Conservation (phyloP, 2,329 filamentous ascomycete species). For the Nothomitra cinnamomea region DNA sequence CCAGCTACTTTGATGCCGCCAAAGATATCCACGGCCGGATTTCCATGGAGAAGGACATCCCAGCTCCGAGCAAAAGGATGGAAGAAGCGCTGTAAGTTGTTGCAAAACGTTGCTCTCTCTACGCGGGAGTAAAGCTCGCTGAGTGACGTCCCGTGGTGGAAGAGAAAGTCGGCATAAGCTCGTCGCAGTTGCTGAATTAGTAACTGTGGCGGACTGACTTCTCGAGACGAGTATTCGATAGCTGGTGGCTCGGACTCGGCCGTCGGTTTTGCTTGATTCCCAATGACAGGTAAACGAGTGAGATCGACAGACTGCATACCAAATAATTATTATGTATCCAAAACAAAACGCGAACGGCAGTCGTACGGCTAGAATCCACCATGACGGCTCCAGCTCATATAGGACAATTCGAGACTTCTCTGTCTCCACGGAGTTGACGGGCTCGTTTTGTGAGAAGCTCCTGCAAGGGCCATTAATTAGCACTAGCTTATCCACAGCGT, state of each 20-base stretch:
- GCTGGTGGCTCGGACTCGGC: constrained; percentile 20
- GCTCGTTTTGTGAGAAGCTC: constrained; percentile 62
- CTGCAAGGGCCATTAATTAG: constrained; percentile 21
- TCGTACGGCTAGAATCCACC: constrained; percentile 91
- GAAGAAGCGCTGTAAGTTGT: constrained; percentile 67
- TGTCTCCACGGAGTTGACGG: constrained; percentile 78
- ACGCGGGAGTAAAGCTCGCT: constrained; percentile 49
- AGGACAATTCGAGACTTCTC: constrained; percentile 73
- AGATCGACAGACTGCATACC: constrained; percentile 59
- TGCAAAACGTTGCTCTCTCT: constrained; percentile 51
- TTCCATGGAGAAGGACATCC: constrained; percentile 83
- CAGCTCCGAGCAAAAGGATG: constrained; percentile 48
- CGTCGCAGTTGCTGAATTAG: constrained; percentile 66
- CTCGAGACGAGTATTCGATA: constrained; percentile 73
- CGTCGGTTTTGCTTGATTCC: constrained; percentile 22
- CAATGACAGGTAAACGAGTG: constrained; percentile 40
- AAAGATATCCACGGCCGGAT: constrained; percentile 64
- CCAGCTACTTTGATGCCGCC: constrained; percentile 75
- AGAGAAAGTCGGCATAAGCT: constrained; percentile 67
- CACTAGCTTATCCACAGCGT: neutral
- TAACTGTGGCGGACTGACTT: constrained; percentile 68
- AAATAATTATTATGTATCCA: too few species aligned
- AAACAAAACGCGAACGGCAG: too few species aligned
- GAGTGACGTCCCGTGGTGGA: constrained; percentile 71
- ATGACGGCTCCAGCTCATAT: constrained; percentile 72